Conservation (phyloP, 1,139 yeast species). For the Diutina mesorugosa region DNA sequence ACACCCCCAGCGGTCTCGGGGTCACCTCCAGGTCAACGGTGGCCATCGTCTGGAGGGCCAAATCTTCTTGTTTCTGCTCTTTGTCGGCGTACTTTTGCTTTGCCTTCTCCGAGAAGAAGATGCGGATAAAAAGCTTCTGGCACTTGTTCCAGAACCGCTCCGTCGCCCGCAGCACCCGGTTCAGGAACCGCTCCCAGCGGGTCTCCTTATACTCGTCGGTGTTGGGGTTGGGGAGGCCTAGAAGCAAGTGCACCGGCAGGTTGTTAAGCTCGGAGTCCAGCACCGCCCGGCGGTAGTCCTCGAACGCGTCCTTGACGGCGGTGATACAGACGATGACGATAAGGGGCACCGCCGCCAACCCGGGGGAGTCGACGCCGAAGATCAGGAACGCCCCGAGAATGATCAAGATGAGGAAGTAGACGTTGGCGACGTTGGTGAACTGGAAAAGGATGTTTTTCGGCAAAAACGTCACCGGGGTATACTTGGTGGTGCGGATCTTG, state of each 20-base stretch:
- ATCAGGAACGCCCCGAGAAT: slow-evolving; percentile 40
- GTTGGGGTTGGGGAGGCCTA: slow-evolving; percentile 63
- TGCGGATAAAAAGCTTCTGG: slow-evolving; percentile 22
- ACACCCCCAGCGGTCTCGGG: not conserved
- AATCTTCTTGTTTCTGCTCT: not conserved
- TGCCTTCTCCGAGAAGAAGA: not conserved
- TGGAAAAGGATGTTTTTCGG: slow-evolving; percentile 41
- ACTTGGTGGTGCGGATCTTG: slow-evolving; percentile 48
- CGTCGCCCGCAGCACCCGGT: slow-evolving; percentile 3
- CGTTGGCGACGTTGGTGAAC: slow-evolving; percentile 41
- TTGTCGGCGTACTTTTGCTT: not conserved
- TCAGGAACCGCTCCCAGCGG: slow-evolving; percentile 57
- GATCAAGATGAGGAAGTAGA: slow-evolving; percentile 37
- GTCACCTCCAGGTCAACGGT: not conserved
- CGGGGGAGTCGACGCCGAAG: slow-evolving; percentile 48
- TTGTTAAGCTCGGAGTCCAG: slow-evolving; percentile 44
- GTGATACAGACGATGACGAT: slow-evolving; percentile 44
- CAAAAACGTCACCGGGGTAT: slow-evolving; percentile 40
- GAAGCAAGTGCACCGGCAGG: slow-evolving; percentile 11
- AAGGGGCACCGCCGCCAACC: slow-evolving; percentile 43
- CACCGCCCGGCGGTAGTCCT: slow-evolving; percentile 40
- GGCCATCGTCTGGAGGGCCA: not conserved
- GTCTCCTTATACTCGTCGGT: slow-evolving; percentile 57
- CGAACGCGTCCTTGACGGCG: slow-evolving; percentile 44
- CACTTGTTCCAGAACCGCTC: slow-evolving; percentile 54